Percentiles rank a stretch among this genome's conserved stretches.
Conservation (phyloP, 2,329 filamentous ascomycete genomes). For the Phyllosticta citribraziliensis region DNA sequence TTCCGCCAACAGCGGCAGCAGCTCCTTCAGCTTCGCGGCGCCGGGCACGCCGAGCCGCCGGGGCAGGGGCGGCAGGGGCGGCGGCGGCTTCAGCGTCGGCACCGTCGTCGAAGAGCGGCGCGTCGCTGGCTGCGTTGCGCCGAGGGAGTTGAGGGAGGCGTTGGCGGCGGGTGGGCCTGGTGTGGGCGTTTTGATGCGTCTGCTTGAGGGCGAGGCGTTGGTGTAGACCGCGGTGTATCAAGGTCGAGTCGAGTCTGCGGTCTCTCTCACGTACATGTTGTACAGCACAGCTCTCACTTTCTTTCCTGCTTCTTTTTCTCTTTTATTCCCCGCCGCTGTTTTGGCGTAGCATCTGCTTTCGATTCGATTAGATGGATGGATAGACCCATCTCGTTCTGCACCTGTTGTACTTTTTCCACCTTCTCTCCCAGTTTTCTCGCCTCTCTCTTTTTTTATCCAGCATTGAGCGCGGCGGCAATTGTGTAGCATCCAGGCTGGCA, state of each 20-base stretch:
- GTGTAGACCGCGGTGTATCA: background rate
- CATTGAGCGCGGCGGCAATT: background rate
- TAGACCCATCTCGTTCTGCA: too few relatives aligned
- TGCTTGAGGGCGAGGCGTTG: constrained; percentile 15
- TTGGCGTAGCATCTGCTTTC: too few relatives aligned
- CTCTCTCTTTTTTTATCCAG: background rate
- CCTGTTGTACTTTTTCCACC: background rate
- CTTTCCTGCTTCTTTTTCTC: too few relatives aligned
- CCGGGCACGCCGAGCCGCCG: constrained; percentile 51
- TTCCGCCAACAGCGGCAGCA: constrained; percentile 62
- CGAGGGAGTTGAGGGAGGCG: constrained; percentile 65
- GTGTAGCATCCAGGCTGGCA: too few relatives aligned
- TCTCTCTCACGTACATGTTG: background rate
- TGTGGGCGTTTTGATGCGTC: constrained; percentile 23
- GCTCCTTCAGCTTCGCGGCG: constrained; percentile 28
- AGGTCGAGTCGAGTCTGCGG: background rate
- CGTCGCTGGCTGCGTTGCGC: constrained; percentile 69
- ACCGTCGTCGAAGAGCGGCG: constrained; percentile 59
- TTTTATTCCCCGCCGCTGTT: too few relatives aligned
- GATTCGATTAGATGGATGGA: too few relatives aligned
- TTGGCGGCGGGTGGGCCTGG: constrained; percentile 37
- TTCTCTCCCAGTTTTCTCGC: background rate
- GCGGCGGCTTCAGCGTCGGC: constrained; percentile 34
- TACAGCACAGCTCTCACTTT: too few relatives aligned
- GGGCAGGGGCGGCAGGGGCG: constrained; percentile 32